These are phyloP conservation scores for Pythium dissotocum DNA, from an alignment of 352 stramenopile genomes.

Conservation along the genomic window DNA sequence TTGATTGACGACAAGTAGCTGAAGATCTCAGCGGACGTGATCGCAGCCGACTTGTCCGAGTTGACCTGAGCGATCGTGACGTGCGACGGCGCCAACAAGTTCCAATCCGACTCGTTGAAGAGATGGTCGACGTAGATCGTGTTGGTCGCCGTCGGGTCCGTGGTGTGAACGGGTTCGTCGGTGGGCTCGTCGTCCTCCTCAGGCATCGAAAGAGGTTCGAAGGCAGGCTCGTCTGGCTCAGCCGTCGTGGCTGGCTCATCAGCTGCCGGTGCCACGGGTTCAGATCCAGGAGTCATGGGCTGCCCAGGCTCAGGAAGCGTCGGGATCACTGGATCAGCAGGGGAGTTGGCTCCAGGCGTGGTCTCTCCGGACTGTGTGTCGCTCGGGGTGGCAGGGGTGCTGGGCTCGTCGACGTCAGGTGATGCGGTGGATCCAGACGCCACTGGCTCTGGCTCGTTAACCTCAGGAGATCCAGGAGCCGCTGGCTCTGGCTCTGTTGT, in stretches of 20 bases:
- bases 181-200: neutral
- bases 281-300: neutral
- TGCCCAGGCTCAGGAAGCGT: neutral
- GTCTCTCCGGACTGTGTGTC: neutral
- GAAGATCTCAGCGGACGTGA: slow-evolving; percentile 18
- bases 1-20: slow-evolving; percentile 10
- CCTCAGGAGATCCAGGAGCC: neutral
- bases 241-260: neutral
- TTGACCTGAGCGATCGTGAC: slow-evolving; percentile 10
- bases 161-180: neutral
- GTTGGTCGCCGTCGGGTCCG: neutral
- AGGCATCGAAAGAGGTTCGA: neutral
- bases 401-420: neutral
- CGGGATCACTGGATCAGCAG: neutral
- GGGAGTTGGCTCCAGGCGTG: neutral
- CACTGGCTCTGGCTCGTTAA: neutral
- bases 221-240: neutral
- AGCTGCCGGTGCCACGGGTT: neutral
- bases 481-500: neutral
- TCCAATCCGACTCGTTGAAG: slow-evolving; percentile 13
- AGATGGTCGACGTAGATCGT: neutral
- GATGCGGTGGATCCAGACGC: neutral
- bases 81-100: slow-evolving; percentile 11
- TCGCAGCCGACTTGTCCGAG: slow-evolving; percentile 4
- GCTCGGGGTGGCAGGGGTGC: neutral